Evolutionary conservation across 345 rosid genomes (phyloP).

Genomic region (Citrus mangshanensis): DNA sequence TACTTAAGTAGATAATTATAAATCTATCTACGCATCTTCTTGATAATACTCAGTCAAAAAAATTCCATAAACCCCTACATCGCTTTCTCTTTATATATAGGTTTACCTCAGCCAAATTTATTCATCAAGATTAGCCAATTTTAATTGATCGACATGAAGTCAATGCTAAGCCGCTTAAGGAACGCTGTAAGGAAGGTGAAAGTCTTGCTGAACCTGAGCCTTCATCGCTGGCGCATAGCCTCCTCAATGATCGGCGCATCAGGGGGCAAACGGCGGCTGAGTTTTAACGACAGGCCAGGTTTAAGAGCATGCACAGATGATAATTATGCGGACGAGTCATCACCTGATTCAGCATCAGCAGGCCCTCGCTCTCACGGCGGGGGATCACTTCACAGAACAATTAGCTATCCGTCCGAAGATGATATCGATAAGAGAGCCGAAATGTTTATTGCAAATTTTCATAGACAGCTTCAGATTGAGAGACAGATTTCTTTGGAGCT

Average conservation of each 20-base stretch:
- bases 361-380: slow-evolving; percentile 21
- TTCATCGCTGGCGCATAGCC: slow-evolving; percentile 51
- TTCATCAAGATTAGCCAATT: too few relatives aligned
- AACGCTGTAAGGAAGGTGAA: slow-evolving; percentile 70
- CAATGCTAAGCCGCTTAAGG: slow-evolving; percentile 54
- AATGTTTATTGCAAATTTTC: slow-evolving; percentile 69
- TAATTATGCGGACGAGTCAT: slow-evolving; percentile 11
- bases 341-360: slow-evolving; percentile 8
- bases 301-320: slow-evolving; percentile 38
- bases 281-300: slow-evolving; percentile 66
- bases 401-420: slow-evolving; percentile 54
- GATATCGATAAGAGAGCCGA: slow-evolving; percentile 75
- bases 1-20: too few relatives aligned
- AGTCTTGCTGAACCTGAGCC: slow-evolving; percentile 43
- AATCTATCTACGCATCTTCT: background rate
- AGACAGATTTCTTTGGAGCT: slow-evolving; percentile 79
- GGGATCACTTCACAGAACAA: slow-evolving; percentile 37
- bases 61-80: background rate
- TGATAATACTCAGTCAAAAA: background rate
- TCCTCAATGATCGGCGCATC: slow-evolving; percentile 42
- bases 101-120: too few relatives aligned
- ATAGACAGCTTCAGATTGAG: slow-evolving; percentile 74
- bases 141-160: background rate
- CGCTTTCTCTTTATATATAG: too few relatives aligned
- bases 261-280: slow-evolving; percentile 32